Percentiles rank a stretch among this genome's conserved stretches.
phyloP scores from a whole-genome alignment of 139 green algal species.

The Picochlorum sp. region DNA sequence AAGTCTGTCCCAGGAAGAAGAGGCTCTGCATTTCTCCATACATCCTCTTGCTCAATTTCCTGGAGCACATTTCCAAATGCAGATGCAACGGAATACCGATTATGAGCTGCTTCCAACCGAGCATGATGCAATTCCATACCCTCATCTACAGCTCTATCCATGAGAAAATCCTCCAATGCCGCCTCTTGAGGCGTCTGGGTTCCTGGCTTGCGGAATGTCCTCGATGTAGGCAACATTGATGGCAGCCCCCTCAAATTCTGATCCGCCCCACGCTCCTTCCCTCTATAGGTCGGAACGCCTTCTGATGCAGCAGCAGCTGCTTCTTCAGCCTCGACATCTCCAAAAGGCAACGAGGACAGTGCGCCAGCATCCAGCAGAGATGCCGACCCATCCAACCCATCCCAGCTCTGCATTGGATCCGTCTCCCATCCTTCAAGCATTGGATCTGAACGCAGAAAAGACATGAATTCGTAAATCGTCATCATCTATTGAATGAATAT shows the following conservation, averaged over 20 bases:
- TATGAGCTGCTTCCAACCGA: constrained; percentile 5
- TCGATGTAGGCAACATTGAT: not conserved
- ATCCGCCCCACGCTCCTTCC: not conserved
- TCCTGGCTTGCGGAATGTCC: constrained; percentile 2
- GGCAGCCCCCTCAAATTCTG: not conserved
- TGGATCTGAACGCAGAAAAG: too few relatives aligned
- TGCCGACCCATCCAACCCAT: not conserved
- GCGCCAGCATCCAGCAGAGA: not conserved
- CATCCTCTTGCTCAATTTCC: constrained; percentile 27
- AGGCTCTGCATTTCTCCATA: not conserved
- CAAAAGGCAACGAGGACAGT: constrained; percentile 1
- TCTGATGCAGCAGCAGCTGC: constrained; percentile 2
- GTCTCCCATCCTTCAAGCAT: not conserved
- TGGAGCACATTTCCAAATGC: constrained; percentile 13
- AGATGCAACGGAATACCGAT: constrained; percentile 16
- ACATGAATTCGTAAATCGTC: too few relatives aligned
- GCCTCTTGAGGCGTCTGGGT: constrained; percentile 1
- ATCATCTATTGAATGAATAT: too few relatives aligned
- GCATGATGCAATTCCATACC: constrained; percentile 11
- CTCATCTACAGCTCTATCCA: constrained; percentile 10
- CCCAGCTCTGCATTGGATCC: constrained; percentile 7
- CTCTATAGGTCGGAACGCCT: constrained; percentile 6
- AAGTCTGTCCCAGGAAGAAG: constrained; percentile 6
- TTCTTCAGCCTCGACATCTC: not conserved
- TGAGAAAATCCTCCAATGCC: constrained; percentile 12